Conservation (phyloP, 192 early-diverging fungal species). For the Podila clonocystis region DNA sequence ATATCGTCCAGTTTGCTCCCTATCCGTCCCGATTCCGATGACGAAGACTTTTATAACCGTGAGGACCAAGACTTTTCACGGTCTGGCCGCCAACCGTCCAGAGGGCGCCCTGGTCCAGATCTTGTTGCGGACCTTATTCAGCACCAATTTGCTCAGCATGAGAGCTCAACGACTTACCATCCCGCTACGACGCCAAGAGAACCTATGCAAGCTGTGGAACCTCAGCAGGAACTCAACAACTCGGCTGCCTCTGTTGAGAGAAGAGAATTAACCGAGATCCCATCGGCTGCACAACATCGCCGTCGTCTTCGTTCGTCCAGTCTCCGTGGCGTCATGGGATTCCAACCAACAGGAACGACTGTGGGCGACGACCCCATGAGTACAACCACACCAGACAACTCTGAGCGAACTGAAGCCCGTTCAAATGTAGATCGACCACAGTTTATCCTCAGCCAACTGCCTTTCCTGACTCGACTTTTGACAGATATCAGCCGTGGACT, state of each 20-base stretch:
- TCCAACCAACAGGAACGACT: constrained; percentile 18
- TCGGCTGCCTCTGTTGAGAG: not conserved
- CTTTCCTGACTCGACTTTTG: constrained; percentile 27
- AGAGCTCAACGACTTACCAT: not conserved
- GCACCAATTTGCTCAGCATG: constrained; percentile 12
- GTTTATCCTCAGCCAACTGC: constrained; percentile 21
- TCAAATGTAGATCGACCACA: constrained; percentile 9
- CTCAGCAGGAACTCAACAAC: not conserved
- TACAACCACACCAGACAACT: not conserved
- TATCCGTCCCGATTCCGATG: constrained; percentile 39
- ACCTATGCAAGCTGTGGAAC: not conserved
- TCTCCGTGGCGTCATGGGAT: constrained; percentile 22
- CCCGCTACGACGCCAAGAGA: not conserved
- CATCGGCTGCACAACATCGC: not conserved
- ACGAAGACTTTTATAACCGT: constrained; percentile 20
- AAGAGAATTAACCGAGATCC: not conserved
- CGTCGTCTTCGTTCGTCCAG: constrained; percentile 21
- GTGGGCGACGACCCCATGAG: not conserved
- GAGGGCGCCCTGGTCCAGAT: constrained; percentile 7
- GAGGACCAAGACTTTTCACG: not conserved
- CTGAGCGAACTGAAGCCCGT: not conserved
- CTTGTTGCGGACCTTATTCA: constrained; percentile 24
- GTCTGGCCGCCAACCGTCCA: not conserved
- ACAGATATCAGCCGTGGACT: constrained; percentile 20
- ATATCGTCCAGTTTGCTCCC: constrained; percentile 35